Conservation (phyloP, 2,329 filamentous ascomycete genomes). For the Intubia oerlemansii region DNA sequence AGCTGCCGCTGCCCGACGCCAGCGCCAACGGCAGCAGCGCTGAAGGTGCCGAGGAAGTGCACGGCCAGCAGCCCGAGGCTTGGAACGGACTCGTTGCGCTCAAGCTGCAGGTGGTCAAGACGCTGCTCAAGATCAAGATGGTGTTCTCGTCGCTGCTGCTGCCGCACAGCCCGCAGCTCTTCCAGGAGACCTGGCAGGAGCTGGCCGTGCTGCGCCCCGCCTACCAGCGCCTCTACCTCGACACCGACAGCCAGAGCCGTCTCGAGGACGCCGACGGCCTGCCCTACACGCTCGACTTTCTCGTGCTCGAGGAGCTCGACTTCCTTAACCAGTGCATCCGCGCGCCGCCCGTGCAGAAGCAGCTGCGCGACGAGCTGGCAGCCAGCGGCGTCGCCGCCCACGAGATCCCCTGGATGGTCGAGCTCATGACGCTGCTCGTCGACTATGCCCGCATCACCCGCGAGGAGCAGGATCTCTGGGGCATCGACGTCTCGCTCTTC, state of each 20-base stretch:
- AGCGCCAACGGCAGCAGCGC: slow-evolving; percentile 18
- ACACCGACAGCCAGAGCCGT: slow-evolving; percentile 66
- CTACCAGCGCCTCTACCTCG: slow-evolving; percentile 71
- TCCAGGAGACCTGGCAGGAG: slow-evolving; percentile 78
- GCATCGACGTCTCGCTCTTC: slow-evolving; percentile 89
- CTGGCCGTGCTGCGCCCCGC: slow-evolving; percentile 48
- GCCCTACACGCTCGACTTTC: slow-evolving; percentile 86
- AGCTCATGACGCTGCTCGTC: slow-evolving; percentile 69
- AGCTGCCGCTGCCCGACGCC: slow-evolving; percentile 50
- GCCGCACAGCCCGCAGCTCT: slow-evolving; percentile 63
- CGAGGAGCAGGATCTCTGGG: slow-evolving; percentile 90
- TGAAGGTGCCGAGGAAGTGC: background rate
- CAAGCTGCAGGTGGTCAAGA: slow-evolving; percentile 88
- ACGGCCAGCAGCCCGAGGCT: slow-evolving; percentile 32
- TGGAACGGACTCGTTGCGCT: slow-evolving; percentile 72
- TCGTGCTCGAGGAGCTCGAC: slow-evolving; percentile 85
- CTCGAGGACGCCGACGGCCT: slow-evolving; percentile 77
- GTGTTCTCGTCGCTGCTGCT: slow-evolving; percentile 69
- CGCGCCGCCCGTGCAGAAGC: slow-evolving; percentile 69
- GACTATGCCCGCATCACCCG: slow-evolving; percentile 75
- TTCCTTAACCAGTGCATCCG: slow-evolving; percentile 82
- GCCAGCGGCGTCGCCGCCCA: slow-evolving; percentile 28
- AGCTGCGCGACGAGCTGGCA: slow-evolving; percentile 63
- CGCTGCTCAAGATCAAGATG: slow-evolving; percentile 67
- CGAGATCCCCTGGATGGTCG: slow-evolving; percentile 59